Base-by-base conservation (phyloP, 2,329 filamentous ascomycete genomes). In the Aspergillus hiratsukae region DNA sequence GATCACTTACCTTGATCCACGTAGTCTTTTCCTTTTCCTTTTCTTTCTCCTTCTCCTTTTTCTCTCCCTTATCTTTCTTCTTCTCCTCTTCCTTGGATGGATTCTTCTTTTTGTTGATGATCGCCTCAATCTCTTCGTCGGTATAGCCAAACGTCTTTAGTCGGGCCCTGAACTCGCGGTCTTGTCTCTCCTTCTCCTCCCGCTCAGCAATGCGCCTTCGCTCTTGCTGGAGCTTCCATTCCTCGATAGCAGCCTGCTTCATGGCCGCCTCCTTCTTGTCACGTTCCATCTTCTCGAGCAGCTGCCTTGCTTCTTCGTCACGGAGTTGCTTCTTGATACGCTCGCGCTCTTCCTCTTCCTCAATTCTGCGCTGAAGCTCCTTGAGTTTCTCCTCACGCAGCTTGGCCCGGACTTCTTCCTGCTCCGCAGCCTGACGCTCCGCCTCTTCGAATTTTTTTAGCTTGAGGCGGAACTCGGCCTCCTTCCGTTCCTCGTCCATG, bases 321-420 rank as follows among this genome's bases (percentile, higher is more conserved):
- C 62, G 58, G 19, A 74, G 59, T 56, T 74, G 63, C 54, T 69
- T 64, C 58, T 65, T 70, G 25, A 75, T 61, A 8, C 64, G 69
- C 40, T 80, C 77, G 45, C 80, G 76, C 56, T 80, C 76, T 50
- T 78, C 74, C 56, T 78, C 76, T 54, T 78, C 71, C 25, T 75
- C 70, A 21, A 72, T 66, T 56, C 71, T 68, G 43, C 68, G 63
- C 48, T 69, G 66, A 6, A 70, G 62, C 21, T 71, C 69, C 55
- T 63, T 62, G 27, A 78, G 56, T 48, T 64, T 64, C 54, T 68
- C 64, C 48, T 69, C 61, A 10, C 64, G 59, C 23, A 73, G 54
- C 50, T 66, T 68, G 6, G 63, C 59, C 54, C 67, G 66, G 35
- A 72, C 54, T 58, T 73, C 69, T 51, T 73, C 70, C 50, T 69